Base-by-base conservation (phyloP, 257 asterid genomes). In the Asclepias syriaca region DNA sequence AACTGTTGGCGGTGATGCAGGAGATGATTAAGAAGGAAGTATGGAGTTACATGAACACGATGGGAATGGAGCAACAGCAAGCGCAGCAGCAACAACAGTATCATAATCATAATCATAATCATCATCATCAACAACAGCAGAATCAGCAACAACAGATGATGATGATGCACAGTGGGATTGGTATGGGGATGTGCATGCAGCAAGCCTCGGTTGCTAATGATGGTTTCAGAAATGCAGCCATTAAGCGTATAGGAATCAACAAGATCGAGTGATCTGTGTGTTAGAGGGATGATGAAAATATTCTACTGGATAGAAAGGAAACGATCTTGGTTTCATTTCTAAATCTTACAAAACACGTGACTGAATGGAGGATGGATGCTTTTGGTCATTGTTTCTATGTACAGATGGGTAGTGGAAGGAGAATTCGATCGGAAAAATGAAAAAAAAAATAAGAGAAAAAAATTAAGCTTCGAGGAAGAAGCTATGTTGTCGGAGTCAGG, bases 21-120 rank as follows among this genome's bases (percentile, higher is more conserved):
- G 93, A 86, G 16, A 94, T 94, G 97, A 86, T 94, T 0, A 84
- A 79, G 78, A 83, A 81, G 37, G 98, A 94, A 80, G 98, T 94
- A 73, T 84, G 93, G 82, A 88, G 69, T 50, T 94, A 94, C 67
- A 91, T 94, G 95, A 29, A 94, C 70, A 91, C 89, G 93, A 29
- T 85, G 10, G 91, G 85, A 67, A 83, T 79, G n/a, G 83, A 81
- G 22, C 75, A 77, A 8, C 85, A 81, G 2, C 84, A 76, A 6
- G 10, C 8, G 21, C 83, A 71, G 29, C 82, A 77, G 1, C 74
- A 76, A 51, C 83, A 79, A 1, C 75, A 77, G 2, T 58, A 72
- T 16, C 77, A 53, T 53, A 34, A 34, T 77, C 2, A 29, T 29
- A 24, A 24, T 24, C 64, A 53, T 53, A 34, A 34, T 77, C 2